Evolutionary conservation across 345 rosid species (phyloP), one percentile per base, ranked within the genome.

Genomic region (Rhodamnia rubescens): DNA sequence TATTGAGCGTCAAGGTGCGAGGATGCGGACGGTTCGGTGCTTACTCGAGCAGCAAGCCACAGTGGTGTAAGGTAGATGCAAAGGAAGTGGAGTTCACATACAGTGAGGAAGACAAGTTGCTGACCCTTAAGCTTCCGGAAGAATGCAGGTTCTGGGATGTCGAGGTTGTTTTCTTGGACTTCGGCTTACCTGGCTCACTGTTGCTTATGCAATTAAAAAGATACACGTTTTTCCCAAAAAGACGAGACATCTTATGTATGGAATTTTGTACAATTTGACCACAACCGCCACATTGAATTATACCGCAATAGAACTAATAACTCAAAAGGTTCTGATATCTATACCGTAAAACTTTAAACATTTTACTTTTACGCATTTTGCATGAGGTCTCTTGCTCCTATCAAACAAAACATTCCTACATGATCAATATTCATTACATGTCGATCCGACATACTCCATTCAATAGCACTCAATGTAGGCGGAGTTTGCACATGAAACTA

Each of bases 11-110:
- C 42, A 86, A 85, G 84, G 89, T 83, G 22, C 85, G 90, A 87
- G 95, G 95, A 7, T 87, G 87, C 42, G 92, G 94, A 64, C 56
- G 92, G 84, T 92, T 93, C 82, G 95, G 94, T 84, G 90, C 83
- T 51, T 92, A 89, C 84, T 91, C 93, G 3, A 92, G 87, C 84
- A 15, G 49, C 56, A 78, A 88, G 85, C 93, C 94, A 36, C 91
- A 85, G 84, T 42, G 24, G 78, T 92, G 93, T 64, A 85, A 29
- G 57, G 93, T 93, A 85, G 96, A 92, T 54, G 87, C 56, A 22
- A 10, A 88, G n/a, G 90, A 91, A 82, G 90, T 82, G 53, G 91
- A 93, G 59, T 91, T 89, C 90, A 74, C 81, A n/a, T 91, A 92
- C 86, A 86, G 83, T 61, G 74, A 83, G 59, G 91, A 85, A 53